Percentiles rank a stretch among this genome's conserved stretches.
phyloP scores from a whole-genome alignment of 805 yeast species.

The Suhomyces sp. region DNA sequence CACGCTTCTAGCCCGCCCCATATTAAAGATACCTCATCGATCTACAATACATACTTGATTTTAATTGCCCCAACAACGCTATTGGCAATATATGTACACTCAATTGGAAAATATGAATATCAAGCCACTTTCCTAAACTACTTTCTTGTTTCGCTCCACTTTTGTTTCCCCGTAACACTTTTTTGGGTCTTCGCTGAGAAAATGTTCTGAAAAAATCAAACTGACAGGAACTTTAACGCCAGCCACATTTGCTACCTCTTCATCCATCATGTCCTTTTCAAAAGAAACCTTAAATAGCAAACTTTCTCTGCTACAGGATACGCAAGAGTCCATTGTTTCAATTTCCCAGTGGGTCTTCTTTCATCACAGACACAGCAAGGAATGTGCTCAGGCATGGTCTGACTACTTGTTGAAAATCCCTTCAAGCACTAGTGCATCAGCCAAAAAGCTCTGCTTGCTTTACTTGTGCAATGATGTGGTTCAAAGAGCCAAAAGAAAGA shows the following conservation, averaged over 20 bases:
- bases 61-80: not conserved
- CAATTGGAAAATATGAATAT: too few species aligned
- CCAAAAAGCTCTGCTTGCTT: conserved; percentile 54
- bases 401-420: conserved; percentile 24
- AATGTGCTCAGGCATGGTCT: conserved; percentile 55
- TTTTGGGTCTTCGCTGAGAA: not conserved
- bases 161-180: not conserved
- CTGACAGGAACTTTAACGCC: not conserved
- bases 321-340: conserved; percentile 72
- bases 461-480: conserved; percentile 80
- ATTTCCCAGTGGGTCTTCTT: conserved; percentile 72
- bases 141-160: not conserved
- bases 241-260: not conserved
- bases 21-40: not conserved
- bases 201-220: not conserved
- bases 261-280: conserved; percentile 46
- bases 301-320: conserved; percentile 48
- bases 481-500: conserved; percentile 68
- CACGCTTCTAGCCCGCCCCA: not conserved
- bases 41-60: not conserved
- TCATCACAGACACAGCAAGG: conserved; percentile 56
- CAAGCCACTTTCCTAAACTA: not conserved
- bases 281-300: conserved; percentile 48
- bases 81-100: not conserved
- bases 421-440: conserved; percentile 10